phyloP scores from a whole-genome alignment of 2,329 filamentous ascomycete genomes.

The Nemania sp. region DNA sequence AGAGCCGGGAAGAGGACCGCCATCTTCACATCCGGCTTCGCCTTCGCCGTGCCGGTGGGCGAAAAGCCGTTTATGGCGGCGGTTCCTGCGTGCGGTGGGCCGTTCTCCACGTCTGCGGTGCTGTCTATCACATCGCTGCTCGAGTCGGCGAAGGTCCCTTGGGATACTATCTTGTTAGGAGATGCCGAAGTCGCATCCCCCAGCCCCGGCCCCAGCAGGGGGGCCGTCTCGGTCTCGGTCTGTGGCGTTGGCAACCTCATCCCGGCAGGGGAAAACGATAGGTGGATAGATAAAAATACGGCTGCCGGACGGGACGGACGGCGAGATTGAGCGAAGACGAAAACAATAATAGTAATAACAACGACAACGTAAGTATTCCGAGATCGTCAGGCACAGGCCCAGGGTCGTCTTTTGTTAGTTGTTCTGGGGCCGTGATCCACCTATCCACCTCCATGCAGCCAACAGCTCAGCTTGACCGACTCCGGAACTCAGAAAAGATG shows the following conservation, averaged over 20 bases:
- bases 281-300: not conserved
- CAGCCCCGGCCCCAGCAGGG: slow-evolving; percentile 27
- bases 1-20: slow-evolving; percentile 37
- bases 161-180: slow-evolving; percentile 21
- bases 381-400: not conserved
- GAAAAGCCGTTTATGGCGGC: slow-evolving; percentile 39
- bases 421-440: not conserved
- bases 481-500: not conserved
- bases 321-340: no score
- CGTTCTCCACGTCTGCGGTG: slow-evolving; percentile 19
- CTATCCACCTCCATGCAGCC: slow-evolving; percentile 1
- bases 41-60: slow-evolving; percentile 22
- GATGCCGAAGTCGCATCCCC: slow-evolving; percentile 20
- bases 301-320: no score
- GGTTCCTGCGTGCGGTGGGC: slow-evolving; percentile 16
- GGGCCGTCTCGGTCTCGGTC: slow-evolving; percentile 34
- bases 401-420: not conserved
- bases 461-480: slow-evolving; percentile 5
- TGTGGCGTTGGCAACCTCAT: slow-evolving; percentile 25
- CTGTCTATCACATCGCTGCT: slow-evolving; percentile 30
- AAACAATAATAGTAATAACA: no score
- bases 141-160: slow-evolving; percentile 29
- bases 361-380: not conserved
- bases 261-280: not conserved
- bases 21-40: slow-evolving; percentile 35